phyloP scores from a whole-genome alignment of 1,284 basidiomycete genomes.

The Coriolopsis trogii region DNA sequence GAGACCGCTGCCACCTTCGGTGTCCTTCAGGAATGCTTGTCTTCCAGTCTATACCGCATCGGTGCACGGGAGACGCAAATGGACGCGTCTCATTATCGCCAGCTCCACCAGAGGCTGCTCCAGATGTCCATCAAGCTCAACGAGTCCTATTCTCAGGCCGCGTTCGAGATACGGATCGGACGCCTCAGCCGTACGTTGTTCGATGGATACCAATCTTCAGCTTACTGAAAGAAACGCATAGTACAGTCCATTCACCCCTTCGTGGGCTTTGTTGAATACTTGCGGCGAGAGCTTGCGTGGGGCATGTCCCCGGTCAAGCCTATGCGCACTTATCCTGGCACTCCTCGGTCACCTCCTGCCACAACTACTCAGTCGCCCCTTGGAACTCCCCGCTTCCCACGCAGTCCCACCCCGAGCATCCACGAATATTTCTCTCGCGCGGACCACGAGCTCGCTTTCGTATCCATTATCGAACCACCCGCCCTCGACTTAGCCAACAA shows the following conservation, averaged over 20 bases:
- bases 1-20: constrained; percentile 42
- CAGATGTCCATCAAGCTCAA: constrained; percentile 44
- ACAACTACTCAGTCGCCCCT: neutral
- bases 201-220: neutral
- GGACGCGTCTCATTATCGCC: constrained; percentile 25
- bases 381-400: constrained; percentile 13
- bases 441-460: constrained; percentile 20
- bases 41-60: constrained; percentile 35
- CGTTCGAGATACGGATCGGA: constrained; percentile 50
- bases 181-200: constrained; percentile 43
- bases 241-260: constrained; percentile 50
- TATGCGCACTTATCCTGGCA: constrained; percentile 8
- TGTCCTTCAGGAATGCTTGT: constrained; percentile 39
- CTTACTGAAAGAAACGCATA: constrained; percentile 15
- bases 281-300: constrained; percentile 51
- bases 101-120: constrained; percentile 38
- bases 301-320: constrained; percentile 39
- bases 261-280: constrained; percentile 45
- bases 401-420: constrained; percentile 11
- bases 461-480: constrained; percentile 34
- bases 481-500: constrained; percentile 40
- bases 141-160: constrained; percentile 47
- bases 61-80: constrained; percentile 22
- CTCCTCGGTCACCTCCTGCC: constrained; percentile 5
- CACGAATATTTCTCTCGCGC: constrained; percentile 10